Conservation (phyloP, 345 rosid species). For the Diplotaxis tenuifolia region DNA sequence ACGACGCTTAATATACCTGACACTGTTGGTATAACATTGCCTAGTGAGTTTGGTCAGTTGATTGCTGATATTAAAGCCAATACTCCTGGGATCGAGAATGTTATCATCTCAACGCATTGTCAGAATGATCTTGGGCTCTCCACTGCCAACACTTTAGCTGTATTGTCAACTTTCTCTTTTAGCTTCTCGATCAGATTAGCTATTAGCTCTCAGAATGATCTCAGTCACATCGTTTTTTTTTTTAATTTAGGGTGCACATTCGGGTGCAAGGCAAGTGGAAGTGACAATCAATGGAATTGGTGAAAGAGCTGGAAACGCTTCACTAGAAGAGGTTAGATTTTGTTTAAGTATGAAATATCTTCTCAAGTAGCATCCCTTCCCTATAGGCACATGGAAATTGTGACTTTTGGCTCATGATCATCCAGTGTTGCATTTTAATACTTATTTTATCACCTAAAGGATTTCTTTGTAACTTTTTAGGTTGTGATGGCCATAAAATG, state of each 20-base stretch:
- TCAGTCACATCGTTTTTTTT: background rate
- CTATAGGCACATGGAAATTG: too few species aligned
- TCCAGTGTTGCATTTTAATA: background rate
- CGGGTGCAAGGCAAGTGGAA: conserved; percentile 95
- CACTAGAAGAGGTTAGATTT: conserved; percentile 77
- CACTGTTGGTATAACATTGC: conserved; percentile 87
- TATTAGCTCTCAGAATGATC: background rate
- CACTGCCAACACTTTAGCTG: conserved; percentile 91
- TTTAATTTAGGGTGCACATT: conserved; percentile 70
- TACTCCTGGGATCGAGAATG: conserved; percentile 85
- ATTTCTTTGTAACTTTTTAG: conserved; percentile 34
- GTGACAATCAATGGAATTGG: conserved; percentile 97
- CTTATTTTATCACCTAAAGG: background rate
- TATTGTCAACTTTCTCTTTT: conserved; percentile 31
- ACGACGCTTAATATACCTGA: conserved; percentile 93
- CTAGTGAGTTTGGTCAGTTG: conserved; percentile 74
- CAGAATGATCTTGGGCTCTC: conserved; percentile 99
- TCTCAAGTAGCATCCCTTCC: background rate
- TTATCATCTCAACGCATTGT: conserved; percentile 88
- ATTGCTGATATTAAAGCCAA: conserved; percentile 88
- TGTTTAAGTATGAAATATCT: background rate
- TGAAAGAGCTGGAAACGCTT: conserved; percentile 99
- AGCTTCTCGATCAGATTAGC: background rate
- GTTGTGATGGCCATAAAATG: conserved; percentile 93
- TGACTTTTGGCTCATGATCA: too few species aligned